Percentiles rank a stretch among this genome's conserved stretches.
These are phyloP conservation scores for Aspergillus nidulans DNA, from an alignment of 495 filamentous ascomycete genomes.

Conservation along the genomic window DNA sequence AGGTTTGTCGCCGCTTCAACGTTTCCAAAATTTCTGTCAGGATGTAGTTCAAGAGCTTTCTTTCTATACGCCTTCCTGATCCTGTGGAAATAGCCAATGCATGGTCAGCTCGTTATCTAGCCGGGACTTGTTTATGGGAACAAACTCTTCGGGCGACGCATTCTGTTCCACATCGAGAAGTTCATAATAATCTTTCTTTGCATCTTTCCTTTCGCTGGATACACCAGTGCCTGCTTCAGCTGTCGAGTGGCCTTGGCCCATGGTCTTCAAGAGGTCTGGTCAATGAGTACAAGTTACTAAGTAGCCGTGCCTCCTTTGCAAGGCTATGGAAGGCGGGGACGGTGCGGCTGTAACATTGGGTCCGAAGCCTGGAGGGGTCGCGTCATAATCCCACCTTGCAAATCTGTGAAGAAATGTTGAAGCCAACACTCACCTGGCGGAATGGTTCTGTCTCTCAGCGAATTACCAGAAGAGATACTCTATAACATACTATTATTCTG, in stretches of 20 bases:
- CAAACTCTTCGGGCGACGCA: conserved; percentile 82
- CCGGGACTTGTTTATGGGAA: background rate
- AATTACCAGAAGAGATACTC: conserved; percentile 72
- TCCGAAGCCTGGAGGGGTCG: background rate
- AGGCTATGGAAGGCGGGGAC: too few species aligned
- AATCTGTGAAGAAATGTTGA: background rate
- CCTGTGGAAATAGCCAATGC: conserved; percentile 38
- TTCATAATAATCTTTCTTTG: conserved; percentile 89
- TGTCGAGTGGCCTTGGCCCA: conserved; percentile 81
- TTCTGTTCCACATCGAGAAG: conserved; percentile 67
- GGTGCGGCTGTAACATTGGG: background rate
- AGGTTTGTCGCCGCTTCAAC: conserved; percentile 73
- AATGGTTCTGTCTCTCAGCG: conserved; percentile 37
- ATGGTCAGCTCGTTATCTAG: background rate
- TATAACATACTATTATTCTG: conserved; percentile 61
- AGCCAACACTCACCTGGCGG: conserved; percentile 9
- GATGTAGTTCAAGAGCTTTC: conserved; percentile 90
- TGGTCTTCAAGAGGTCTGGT: conserved; percentile 26
- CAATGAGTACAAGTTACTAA: too few species aligned
- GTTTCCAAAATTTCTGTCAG: conserved; percentile 89
- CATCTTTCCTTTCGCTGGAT: conserved; percentile 19
- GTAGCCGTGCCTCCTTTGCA: too few species aligned
- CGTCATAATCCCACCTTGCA: background rate
- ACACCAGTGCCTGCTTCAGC: conserved; percentile 26
- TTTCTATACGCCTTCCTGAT: conserved; percentile 90